Evolutionary conservation across 2,329 filamentous ascomycete species (phyloP), one percentile per base, ranked within the genome.

Genomic region (Fusarium guadeloupense): DNA sequence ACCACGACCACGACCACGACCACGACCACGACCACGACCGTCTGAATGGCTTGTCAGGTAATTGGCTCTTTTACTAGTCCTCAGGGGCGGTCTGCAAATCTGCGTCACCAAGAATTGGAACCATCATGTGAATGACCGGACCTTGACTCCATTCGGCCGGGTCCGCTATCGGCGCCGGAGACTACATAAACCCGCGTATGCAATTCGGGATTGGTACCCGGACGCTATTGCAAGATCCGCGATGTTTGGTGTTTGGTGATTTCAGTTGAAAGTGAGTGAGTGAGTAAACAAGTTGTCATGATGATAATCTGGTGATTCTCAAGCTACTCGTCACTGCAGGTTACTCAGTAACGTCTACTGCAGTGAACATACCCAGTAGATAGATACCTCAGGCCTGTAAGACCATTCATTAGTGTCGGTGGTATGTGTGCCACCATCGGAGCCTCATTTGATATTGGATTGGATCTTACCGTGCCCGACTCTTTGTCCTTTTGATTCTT

Each of bases 371-470:
- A 26, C 14, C 9, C 23, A n/a, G n/a, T n/a, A n/a, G n/a, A n/a
- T n/a, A n/a, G n/a, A n/a, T n/a, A n/a, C n/a, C n/a, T n/a, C n/a
- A n/a, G n/a, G 47, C 17, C 19, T 35, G 30, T 37, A 9, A 51
- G 23, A 47, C 49, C 49, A 25, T 38, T 30, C 17, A 12, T 25
- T 26, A 14, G 50, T 40, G 28, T 16, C 37, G 33, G 52, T 55
- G 52, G 52, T 55, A 62, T 60, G 60, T 64, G 60, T 64, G 47
- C 50, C 40, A 35, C 50, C 33, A 62, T 64, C 56, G 49, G 60
- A 57, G 60, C 61, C 60, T 64, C 61, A 64, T 28, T 59, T 39
- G 45, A 30, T 21, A 8, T 23, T 21, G 6, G 7, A 20, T 37
- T 12, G 17, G 16, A 56, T 56, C 45, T 55, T 47, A 64, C 60